Percentiles rank a stretch among this genome's conserved stretches.
Conservation (phyloP, 2,329 filamentous ascomycete species). For the Monosporascus sp. region DNA sequence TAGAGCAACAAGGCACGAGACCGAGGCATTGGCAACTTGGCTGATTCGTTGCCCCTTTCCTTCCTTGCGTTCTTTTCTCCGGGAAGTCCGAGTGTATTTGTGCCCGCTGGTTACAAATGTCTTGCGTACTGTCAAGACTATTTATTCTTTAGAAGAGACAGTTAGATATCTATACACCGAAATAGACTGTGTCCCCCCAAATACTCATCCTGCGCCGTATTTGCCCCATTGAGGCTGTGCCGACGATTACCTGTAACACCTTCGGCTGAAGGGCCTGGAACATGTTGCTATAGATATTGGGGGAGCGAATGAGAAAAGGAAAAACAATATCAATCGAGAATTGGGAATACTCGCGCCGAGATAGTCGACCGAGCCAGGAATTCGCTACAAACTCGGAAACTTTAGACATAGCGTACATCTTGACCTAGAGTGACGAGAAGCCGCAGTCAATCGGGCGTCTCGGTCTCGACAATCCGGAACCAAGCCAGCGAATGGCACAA, state of each 20-base stretch:
- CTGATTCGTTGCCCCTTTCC: background rate
- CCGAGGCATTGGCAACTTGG: background rate
- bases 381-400: too few relatives aligned
- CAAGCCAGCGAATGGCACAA: constrained; percentile 14
- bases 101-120: background rate
- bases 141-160: background rate
- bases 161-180: background rate
- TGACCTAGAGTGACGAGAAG: background rate
- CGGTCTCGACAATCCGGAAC: background rate
- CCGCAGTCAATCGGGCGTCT: background rate
- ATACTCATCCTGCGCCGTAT: too few relatives aligned
- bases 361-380: too few relatives aligned
- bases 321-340: too few relatives aligned
- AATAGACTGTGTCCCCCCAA: background rate
- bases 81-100: background rate
- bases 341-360: too few relatives aligned
- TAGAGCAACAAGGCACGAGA: background rate
- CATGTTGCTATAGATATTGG: too few relatives aligned
- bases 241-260: background rate
- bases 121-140: background rate
- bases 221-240: background rate
- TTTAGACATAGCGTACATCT: too few relatives aligned
- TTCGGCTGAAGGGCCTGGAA: background rate
- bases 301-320: too few relatives aligned
- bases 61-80: background rate